Conservation (phyloP, 352 stramenopile genomes). For the Pelagophyceae sp. region DNA sequence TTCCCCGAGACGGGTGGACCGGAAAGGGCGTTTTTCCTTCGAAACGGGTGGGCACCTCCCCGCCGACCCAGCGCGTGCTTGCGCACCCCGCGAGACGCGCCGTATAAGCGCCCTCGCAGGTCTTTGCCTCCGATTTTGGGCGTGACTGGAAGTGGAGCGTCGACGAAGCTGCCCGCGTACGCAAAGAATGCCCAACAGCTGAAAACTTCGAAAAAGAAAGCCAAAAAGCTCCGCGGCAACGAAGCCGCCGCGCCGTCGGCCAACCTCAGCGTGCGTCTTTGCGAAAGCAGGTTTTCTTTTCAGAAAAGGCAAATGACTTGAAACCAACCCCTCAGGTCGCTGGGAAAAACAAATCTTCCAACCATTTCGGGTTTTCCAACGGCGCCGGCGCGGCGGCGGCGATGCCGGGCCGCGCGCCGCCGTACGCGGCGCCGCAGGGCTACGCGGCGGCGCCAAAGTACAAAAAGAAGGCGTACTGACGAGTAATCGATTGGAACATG, state of each 20-base stretch:
- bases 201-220: not conserved
- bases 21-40: too few relatives aligned
- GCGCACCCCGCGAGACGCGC: too few relatives aligned
- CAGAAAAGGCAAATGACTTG: not conserved
- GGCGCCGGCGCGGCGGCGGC: too few relatives aligned
- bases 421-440: too few relatives aligned
- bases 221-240: not conserved
- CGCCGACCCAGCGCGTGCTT: too few relatives aligned
- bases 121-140: constrained; percentile 6
- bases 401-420: too few relatives aligned
- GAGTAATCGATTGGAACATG: too few relatives aligned
- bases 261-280: not conserved
- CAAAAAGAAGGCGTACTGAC: too few relatives aligned
- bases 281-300: not conserved
- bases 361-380: constrained; percentile 7
- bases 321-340: not conserved
- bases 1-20: too few relatives aligned
- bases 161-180: not conserved
- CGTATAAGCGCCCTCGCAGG: too few relatives aligned
- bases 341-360: not conserved
- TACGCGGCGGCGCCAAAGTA: too few relatives aligned
- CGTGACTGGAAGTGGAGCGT: not conserved
- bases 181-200: not conserved
- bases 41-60: too few relatives aligned
- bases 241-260: not conserved